A percentile compares a stretch with the other conserved stretches of the same genome.
Evolutionary conservation across 2,329 filamentous ascomycete genomes (phyloP).

Genomic region (Pyricularia sp.): DNA sequence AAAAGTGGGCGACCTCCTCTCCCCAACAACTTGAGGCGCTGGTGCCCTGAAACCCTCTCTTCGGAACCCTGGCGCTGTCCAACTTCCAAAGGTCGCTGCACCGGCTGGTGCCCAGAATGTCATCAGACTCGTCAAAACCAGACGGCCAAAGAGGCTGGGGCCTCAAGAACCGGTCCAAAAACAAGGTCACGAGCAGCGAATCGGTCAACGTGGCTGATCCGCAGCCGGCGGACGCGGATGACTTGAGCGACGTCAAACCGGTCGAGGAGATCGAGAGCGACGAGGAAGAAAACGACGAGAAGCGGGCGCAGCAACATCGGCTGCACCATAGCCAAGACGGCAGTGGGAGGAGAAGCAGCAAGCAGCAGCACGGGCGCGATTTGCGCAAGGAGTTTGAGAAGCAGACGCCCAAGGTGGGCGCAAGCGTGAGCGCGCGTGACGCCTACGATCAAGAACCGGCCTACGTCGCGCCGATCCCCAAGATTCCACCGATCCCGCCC

Average conservation of each 20-base stretch:
- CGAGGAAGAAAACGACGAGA: neutral
- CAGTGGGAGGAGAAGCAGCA: neutral
- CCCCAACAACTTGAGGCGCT: neutral
- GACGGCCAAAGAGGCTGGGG: neutral
- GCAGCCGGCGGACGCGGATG: neutral
- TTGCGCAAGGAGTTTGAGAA: slow-evolving; percentile 6
- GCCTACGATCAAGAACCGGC: slow-evolving; percentile 15
- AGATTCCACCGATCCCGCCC: slow-evolving; percentile 21
- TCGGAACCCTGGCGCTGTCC: slow-evolving; percentile 5
- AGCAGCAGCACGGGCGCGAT: neutral
- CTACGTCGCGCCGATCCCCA: slow-evolving; percentile 29
- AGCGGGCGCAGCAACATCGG: neutral
- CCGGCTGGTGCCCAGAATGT: slow-evolving; percentile 6
- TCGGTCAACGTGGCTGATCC: neutral
- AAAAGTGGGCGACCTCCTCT: neutral
- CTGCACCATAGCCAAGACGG: neutral
- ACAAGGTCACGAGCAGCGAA: neutral
- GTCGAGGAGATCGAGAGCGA: neutral
- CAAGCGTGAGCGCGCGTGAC: slow-evolving; percentile 9
- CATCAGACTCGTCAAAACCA: slow-evolving; percentile 3
- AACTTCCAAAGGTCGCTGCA: slow-evolving; percentile 6
- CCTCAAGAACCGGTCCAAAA: neutral
- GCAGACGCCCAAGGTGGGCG: slow-evolving; percentile 7
- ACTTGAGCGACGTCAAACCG: neutral
- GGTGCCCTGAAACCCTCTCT: neutral